phyloP scores from a whole-genome alignment of 164 flowering plant genomes.

The Umbilicus rupestris region DNA sequence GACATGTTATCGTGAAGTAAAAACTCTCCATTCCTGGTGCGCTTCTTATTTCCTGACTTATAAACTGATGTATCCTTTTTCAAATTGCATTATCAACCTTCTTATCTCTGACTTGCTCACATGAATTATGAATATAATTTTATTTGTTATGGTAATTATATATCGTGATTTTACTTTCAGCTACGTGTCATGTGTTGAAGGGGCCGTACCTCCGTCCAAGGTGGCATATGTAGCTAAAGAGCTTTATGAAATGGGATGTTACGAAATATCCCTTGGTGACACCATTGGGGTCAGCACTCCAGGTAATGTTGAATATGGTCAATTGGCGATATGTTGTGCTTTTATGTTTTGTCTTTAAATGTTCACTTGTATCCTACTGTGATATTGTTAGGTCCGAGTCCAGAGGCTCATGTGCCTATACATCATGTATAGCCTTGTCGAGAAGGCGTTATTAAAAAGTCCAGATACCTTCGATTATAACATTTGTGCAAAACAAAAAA shows the following conservation, averaged over 20 bases:
- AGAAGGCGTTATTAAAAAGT: background rate
- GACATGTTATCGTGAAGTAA: conserved; percentile 60
- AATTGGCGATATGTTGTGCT: background rate
- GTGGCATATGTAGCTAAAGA: conserved; percentile 80
- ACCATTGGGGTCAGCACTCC: conserved; percentile 97
- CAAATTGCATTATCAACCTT: too few species aligned
- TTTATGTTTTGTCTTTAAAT: background rate
- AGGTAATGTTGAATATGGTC: conserved; percentile 33
- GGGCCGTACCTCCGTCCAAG: conserved; percentile 63
- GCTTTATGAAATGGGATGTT: conserved; percentile 84
- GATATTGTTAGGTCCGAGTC: too few species aligned
- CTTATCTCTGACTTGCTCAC: background rate
- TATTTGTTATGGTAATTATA: background rate
- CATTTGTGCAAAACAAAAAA: too few species aligned
- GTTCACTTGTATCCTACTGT: background rate
- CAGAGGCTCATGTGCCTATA: too few species aligned
- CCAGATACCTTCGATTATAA: background rate
- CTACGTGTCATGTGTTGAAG: conserved; percentile 90
- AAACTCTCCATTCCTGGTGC: conserved; percentile 75
- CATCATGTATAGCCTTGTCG: background rate
- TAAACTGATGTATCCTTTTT: background rate
- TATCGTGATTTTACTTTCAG: conserved; percentile 21
- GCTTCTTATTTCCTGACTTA: conserved; percentile 8
- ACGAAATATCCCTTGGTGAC: conserved; percentile 89
- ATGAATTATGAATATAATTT: background rate